phyloP scores from a whole-genome alignment of 139 green algal genomes.

The Chlamydomonas sp. region DNA sequence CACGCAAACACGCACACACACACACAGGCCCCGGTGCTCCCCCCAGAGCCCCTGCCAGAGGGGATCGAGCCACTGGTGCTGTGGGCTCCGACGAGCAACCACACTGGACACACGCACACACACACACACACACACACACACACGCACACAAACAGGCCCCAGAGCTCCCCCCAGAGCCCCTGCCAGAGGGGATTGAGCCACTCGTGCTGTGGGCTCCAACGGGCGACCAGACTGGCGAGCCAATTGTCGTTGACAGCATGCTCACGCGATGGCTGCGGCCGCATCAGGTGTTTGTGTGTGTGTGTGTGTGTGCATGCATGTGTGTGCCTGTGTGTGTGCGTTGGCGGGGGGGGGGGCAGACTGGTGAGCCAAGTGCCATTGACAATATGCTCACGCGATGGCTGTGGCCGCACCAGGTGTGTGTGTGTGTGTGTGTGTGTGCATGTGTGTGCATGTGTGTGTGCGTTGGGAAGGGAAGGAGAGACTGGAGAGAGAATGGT shows the following conservation, averaged over 20 bases:
- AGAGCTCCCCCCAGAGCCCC: constrained; percentile 7
- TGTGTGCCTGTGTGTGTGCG: too few relatives aligned
- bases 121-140: too few relatives aligned
- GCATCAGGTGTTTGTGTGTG: too few relatives aligned
- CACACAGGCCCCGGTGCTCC: not conserved
- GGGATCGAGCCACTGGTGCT: constrained; percentile 72
- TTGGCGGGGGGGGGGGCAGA: constrained; percentile 11
- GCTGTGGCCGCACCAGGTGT: constrained; percentile 89
- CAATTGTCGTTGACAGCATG: constrained; percentile 75
- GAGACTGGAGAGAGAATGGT: constrained; percentile 6
- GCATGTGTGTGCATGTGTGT: too few relatives aligned
- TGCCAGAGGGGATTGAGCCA: constrained; percentile 60
- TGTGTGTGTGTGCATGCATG: too few relatives aligned
- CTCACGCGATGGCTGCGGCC: constrained; percentile 78
- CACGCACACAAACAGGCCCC: not conserved
- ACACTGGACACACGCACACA: too few relatives aligned
- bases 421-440: too few relatives aligned
- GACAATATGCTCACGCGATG: constrained; percentile 81
- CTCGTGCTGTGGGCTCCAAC: constrained; percentile 68
- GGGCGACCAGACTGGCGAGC: constrained; percentile 7
- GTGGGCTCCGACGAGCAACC: constrained; percentile 44
- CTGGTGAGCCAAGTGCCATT: constrained; percentile 44
- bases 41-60: constrained; percentile 36
- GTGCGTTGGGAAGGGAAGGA: too few relatives aligned
- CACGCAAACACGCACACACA: too few relatives aligned